These are phyloP conservation scores for Ogataea pini DNA, from an alignment of 805 yeast species.

Conservation along the genomic window DNA sequence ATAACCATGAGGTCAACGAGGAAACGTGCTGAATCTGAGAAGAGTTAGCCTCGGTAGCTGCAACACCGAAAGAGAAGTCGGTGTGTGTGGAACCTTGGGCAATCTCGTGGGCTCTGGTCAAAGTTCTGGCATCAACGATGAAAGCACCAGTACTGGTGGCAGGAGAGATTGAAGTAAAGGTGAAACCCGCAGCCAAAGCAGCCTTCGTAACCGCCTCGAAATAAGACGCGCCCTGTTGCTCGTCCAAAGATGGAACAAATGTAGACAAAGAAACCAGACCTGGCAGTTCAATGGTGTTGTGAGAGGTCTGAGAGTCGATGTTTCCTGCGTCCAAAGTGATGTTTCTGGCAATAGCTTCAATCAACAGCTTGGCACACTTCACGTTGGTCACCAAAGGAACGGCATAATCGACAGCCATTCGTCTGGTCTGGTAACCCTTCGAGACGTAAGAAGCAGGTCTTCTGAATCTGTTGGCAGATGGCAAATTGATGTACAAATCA, in stretches of 20 bases:
- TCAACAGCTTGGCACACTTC: slow-evolving; percentile 91
- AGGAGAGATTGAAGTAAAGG: slow-evolving; percentile 80
- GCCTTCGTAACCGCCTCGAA: slow-evolving; percentile 68
- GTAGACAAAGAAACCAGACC: slow-evolving; percentile 84
- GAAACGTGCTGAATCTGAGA: slow-evolving; percentile 61
- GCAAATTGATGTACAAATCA: slow-evolving; percentile 94
- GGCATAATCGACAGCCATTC: slow-evolving; percentile 99
- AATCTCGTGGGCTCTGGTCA: slow-evolving; percentile 61
- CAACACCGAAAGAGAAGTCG: slow-evolving; percentile 79
- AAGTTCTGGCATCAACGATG: slow-evolving; percentile 63
- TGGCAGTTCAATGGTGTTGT: slow-evolving; percentile 77
- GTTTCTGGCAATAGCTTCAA: slow-evolving; percentile 88
- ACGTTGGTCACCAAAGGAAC: slow-evolving; percentile 97
- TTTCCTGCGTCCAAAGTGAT: slow-evolving; percentile 65
- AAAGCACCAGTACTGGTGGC: slow-evolving; percentile 61
- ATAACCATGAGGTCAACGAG: slow-evolving; percentile 71
- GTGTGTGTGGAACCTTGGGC: slow-evolving; percentile 65
- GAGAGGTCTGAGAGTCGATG: slow-evolving; percentile 89
- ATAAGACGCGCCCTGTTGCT: slow-evolving; percentile 49
- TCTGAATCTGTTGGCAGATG: slow-evolving; percentile 95
- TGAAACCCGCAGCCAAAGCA: slow-evolving; percentile 84
- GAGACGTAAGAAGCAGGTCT: slow-evolving; percentile 98
- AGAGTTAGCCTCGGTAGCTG: slow-evolving; percentile 75
- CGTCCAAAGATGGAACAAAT: slow-evolving; percentile 67
- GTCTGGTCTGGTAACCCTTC: slow-evolving; percentile 96